These are phyloP conservation scores for Trichoderma gamsii DNA, from an alignment of 495 filamentous ascomycete species.

Conservation along the genomic window DNA sequence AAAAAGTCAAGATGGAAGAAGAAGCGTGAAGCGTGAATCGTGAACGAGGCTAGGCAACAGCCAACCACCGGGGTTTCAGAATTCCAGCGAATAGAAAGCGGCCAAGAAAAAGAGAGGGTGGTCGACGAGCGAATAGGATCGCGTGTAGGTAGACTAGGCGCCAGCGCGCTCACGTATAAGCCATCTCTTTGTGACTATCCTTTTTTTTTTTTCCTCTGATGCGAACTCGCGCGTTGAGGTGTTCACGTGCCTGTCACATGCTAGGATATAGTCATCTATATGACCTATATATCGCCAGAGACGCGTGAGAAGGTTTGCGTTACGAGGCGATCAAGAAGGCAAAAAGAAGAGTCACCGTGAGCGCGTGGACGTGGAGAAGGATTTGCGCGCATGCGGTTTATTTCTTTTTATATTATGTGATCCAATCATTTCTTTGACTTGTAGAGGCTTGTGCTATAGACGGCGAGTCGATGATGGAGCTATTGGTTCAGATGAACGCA, in stretches of 20 bases:
- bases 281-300: too few relatives aligned
- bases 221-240: neutral
- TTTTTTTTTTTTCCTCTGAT: neutral
- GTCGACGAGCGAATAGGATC: neutral
- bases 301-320: neutral
- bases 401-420: too few relatives aligned
- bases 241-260: neutral
- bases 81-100: neutral
- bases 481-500: neutral
- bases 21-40: neutral
- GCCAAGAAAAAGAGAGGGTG: neutral
- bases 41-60: constrained; percentile 5
- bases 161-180: neutral
- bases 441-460: neutral
- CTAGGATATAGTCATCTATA: too few relatives aligned
- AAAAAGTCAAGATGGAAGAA: neutral
- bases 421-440: neutral
- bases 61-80: neutral
- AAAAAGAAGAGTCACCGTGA: neutral
- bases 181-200: neutral
- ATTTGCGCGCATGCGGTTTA: too few relatives aligned
- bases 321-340: neutral
- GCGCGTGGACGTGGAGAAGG: neutral
- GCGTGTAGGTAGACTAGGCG: neutral
- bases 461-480: neutral